Evolutionary conservation across 192 early-diverging fungal species (phyloP), one percentile per base, ranked within the genome.

Genomic region (Coemansia sp.): DNA sequence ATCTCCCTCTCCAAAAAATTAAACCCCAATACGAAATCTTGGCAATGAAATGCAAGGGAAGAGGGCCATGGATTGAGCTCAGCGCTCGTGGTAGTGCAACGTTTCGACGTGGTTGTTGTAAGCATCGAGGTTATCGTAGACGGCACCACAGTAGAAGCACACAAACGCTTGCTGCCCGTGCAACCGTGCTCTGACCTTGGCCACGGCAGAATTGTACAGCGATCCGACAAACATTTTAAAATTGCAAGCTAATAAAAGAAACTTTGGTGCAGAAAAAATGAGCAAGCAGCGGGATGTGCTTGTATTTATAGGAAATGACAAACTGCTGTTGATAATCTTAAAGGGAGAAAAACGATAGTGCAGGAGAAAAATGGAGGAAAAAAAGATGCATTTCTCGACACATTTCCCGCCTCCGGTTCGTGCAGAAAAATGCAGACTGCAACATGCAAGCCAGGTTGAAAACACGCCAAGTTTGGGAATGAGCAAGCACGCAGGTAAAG

Each of bases 81-180:
- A 73, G 56, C 76, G 76, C 64, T 79, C 71, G 58, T 73, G 76
- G 71, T 73, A 73, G 65, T 79, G 76, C 52, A 62, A 39, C 15
- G 71, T 70, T 62, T 80, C 78, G 32, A 81, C 78, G 32, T 81
- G 78, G 35, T 41, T 47, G 55, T 81, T 72, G 63, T 81, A 81
- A 11, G 54, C 65, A 7, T 75, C 78, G 49, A 69, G 57, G 52
- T 81, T 60, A 22, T 81, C 56, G 63, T 81, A 81, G 38, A 72
- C 65, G 12, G 78, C 78, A 1, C 66, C 69, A 58, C 78, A 81
- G 60, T 81, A 81, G 66, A 81, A 81, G 66, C 78, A 81, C 12
- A 81, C 78, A 23, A 66, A 81, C 10, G 72, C 65, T 57, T 81
- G 69, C 66, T 81, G 69, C 6, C 32, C 67, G 22, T 43, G 15